phyloP scores from a whole-genome alignment of 2,329 filamentous ascomycete genomes.

The Sarocladiaceae sp. region DNA sequence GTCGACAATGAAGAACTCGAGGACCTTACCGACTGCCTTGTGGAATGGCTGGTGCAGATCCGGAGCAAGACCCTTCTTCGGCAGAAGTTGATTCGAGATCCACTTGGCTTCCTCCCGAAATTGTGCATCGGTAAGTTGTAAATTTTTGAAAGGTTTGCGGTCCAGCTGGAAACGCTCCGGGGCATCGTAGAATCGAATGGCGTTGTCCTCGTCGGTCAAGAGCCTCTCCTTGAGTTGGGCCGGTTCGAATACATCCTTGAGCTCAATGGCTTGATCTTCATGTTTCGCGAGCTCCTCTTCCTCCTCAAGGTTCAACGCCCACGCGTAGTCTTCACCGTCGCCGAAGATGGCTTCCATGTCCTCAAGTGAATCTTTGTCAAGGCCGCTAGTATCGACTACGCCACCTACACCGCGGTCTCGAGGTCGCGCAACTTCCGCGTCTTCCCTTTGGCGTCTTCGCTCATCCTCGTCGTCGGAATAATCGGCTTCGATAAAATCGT shows the following conservation, averaged over 20 bases:
- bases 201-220: conserved; percentile 90
- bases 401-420: conserved; percentile 64
- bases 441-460: conserved; percentile 68
- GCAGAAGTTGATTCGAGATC: conserved; percentile 86
- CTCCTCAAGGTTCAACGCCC: conserved; percentile 84
- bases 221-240: conserved; percentile 91
- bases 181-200: conserved; percentile 80
- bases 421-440: conserved; percentile 81
- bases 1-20: conserved; percentile 92
- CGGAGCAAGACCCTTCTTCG: conserved; percentile 69
- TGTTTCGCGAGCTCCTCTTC: conserved; percentile 73
- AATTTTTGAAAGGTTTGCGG: conserved; percentile 77
- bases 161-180: conserved; percentile 93
- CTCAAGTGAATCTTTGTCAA: conserved; percentile 88
- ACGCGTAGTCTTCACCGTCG: conserved; percentile 91
- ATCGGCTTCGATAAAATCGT: conserved; percentile 96
- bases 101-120: conserved; percentile 85
- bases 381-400: conserved; percentile 71
- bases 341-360: conserved; percentile 97
- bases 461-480: conserved; percentile 83
- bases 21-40: conserved; percentile 80
- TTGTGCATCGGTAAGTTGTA: conserved; percentile 75
- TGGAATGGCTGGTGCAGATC: conserved; percentile 79
- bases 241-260: conserved; percentile 97
- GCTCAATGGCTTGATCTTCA: conserved; percentile 77